Base-by-base conservation (phyloP, 257 asterid genomes). In the Ophiorrhiza pumila region DNA sequence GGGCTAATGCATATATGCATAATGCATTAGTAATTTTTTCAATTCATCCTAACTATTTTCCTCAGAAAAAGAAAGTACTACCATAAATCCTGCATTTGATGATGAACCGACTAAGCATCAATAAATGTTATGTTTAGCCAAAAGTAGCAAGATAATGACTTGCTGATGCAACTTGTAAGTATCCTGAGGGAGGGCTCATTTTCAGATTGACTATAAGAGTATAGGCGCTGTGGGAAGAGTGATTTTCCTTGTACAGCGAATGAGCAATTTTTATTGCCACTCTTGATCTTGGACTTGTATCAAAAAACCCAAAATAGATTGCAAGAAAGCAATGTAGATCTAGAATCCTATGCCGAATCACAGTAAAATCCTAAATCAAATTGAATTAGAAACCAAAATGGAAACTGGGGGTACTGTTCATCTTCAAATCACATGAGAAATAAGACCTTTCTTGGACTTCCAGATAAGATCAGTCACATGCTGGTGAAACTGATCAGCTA, bases 91-190 rank as follows among this genome's bases (percentile, higher is more conserved):
- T 35, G 39, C 27, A 37, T 47, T 29, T 29, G 79, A 76, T 59
- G 68, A 67, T 67, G 76, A 74, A 42, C 50, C 27, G 9, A 53
- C 68, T 50, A 69, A 75, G 77, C 65, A 59, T 18, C 66, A 71
- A 71, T 76, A 76, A 79, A 76, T 83, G 76, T 49, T 18, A 4
- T 85, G 90, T 67, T 80, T 79, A 61, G 75, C 78, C 74, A 85
- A 80, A 83, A 56, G 0, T 60, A 76, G 87, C 53, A 65, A 58
- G 84, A 81, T 74, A 62, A 65, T 74, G 86, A 81, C 82, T 66
- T 49, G 63, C 18, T 57, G 43, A 37, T 52, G 71, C 69, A 32
- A 32, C 65, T 45, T 59, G 66, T 7, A 23, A 23, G 52, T 32
- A 64, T 71, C 46, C 50, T 45, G 31, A 47, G 18, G 7, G 20